These are phyloP conservation scores for Trametes maxima DNA, from an alignment of 768 basidiomycete species.

Conservation along the genomic window DNA sequence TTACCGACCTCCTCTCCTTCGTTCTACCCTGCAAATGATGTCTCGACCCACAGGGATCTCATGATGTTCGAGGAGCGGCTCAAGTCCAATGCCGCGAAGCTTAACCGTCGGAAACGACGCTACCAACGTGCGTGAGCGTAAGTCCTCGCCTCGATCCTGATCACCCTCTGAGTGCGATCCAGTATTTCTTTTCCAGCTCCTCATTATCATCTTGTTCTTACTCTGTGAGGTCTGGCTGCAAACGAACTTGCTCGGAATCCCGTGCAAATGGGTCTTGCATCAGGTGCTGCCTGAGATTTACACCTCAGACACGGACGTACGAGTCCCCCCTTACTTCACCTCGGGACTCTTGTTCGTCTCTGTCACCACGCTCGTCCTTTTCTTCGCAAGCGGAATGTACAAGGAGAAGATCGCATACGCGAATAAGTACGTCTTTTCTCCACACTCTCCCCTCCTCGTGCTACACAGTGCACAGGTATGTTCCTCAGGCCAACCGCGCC, in stretches of 20 bases:
- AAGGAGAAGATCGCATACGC: slow-evolving; percentile 95
- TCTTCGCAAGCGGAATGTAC: slow-evolving; percentile 97
- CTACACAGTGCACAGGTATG: slow-evolving; percentile 64
- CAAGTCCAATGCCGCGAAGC: slow-evolving; percentile 84
- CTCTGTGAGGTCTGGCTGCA: slow-evolving; percentile 75
- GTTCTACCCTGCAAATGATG: slow-evolving; percentile 70
- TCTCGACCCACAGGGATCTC: slow-evolving; percentile 82
- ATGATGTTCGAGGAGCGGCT: slow-evolving; percentile 95
- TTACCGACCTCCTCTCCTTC: slow-evolving; percentile 28
- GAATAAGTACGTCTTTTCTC: slow-evolving; percentile 72
- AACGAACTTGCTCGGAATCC: slow-evolving; percentile 65
- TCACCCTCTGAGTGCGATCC: slow-evolving; percentile 2
- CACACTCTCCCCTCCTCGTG: neutral
- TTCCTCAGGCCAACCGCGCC: slow-evolving; percentile 92
- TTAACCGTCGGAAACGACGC: slow-evolving; percentile 76
- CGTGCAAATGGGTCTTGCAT: slow-evolving; percentile 56
- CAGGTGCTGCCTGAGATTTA: slow-evolving; percentile 56
- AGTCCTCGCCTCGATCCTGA: neutral
- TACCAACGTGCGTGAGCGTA: slow-evolving; percentile 68
- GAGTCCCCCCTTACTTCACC: slow-evolving; percentile 72
- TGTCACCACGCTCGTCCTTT: slow-evolving; percentile 87
- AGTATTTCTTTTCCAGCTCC: slow-evolving; percentile 79
- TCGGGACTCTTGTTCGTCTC: slow-evolving; percentile 84
- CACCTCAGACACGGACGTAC: slow-evolving; percentile 41
- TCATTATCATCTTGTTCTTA: slow-evolving; percentile 69